Evolutionary conservation across 116 monocot genomes (phyloP), one percentile per base, ranked within the genome.

Genomic region (Dioscorea cayenensis): DNA sequence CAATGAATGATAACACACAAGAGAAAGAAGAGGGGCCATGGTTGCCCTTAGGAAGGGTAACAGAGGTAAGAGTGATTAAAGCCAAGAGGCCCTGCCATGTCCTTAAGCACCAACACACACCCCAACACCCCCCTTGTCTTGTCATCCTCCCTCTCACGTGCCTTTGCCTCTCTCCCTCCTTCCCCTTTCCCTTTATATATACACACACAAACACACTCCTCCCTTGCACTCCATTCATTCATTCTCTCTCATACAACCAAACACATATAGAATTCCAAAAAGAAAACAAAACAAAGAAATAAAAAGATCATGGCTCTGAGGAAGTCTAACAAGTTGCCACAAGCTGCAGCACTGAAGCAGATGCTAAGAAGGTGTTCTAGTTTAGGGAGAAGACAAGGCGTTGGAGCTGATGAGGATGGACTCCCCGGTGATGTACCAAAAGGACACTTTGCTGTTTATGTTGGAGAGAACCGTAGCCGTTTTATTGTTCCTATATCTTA

Each of bases 371-470:
- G 77, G 58, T 82, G 82, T 72, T 73, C 73, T 28, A 77, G 81
- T 63, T 64, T 76, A 7, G 81, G 81, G 21, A 68, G 55, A 50
- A 71, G 68, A 20, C 71, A 76, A 13, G 70, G 51, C 38, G 8
- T 18, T 19, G 55, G 55, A n/a, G 64, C 22, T 2, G 66, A 37
- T 1, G 35, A n/a, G 6, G 65, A 64, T 17, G 69, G 69, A 23
- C 60, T 43, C 50, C 77, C 77, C 13, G 36, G 20, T 0, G 77
- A 79, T 66, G 84, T 85, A 14, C 84, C 81, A 18, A 85, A 62
- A 63, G 84, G 84, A 2, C 84, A 85, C 77, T 81, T 85, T 51
- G 65, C 81, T 0, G 81, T 85, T 49, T 85, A 85, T 68, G 84
- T 85, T 8, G 84, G 84, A 2, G 84, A 81, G 75, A 77, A 73